These are phyloP conservation scores for Talaromyces adpressus DNA, from an alignment of 495 filamentous ascomycete genomes.

Conservation along the genomic window DNA sequence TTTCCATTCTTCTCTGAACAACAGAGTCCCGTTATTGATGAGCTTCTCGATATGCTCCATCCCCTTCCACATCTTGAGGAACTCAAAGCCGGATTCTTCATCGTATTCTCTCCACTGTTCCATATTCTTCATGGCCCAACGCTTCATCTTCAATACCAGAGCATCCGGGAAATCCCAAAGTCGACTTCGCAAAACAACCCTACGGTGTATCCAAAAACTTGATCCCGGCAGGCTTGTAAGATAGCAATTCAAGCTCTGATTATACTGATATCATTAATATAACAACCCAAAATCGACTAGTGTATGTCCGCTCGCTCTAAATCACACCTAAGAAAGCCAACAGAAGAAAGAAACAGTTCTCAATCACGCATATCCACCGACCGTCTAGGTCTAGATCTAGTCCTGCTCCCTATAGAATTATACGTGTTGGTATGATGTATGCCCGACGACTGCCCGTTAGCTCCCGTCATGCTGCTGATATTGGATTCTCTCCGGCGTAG, in stretches of 20 bases:
- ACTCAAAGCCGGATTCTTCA: no score
- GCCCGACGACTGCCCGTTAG: constrained; percentile 15
- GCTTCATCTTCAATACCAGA: no score
- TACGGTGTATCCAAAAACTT: background rate
- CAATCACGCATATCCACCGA: background rate
- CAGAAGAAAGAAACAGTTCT: background rate
- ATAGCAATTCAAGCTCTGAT: background rate
- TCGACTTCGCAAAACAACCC: background rate
- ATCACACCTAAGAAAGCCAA: background rate
- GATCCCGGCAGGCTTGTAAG: background rate
- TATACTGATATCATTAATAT: background rate
- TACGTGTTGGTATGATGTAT: background rate
- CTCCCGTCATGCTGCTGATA: constrained; percentile 33
- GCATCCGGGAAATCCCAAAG: no score
- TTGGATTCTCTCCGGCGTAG: constrained; percentile 49
- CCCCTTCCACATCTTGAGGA: no score
- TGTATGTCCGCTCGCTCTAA: background rate
- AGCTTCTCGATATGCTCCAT: no score
- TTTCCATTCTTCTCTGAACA: no score
- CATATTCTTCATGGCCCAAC: no score
- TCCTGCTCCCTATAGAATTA: background rate
- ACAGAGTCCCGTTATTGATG: no score
- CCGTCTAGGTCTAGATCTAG: constrained; percentile 3
- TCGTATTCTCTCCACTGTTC: no score
- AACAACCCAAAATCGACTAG: background rate